phyloP scores from a whole-genome alignment of 148 eudicot genomes.

The Mesembryanthemum crystallinum region DNA sequence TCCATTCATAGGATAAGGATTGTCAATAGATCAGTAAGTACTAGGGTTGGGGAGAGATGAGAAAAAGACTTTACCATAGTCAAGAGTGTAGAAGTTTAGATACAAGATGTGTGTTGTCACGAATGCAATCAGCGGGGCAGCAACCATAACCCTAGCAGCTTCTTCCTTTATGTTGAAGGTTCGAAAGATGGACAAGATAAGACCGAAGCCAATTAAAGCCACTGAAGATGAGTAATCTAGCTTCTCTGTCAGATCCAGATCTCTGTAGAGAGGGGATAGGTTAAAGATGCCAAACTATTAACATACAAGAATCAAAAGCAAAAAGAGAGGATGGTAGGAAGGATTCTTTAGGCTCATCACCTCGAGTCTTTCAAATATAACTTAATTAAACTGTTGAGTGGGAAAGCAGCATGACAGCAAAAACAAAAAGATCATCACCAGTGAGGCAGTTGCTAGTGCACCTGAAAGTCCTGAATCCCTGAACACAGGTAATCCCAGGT shows the following conservation, averaged over 20 bases:
- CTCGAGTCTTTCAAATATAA: background rate
- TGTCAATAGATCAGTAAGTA: too few species aligned
- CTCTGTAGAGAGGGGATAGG: conserved; percentile 41
- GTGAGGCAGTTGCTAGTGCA: too few species aligned
- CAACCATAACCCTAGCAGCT: conserved; percentile 72
- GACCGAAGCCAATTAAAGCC: conserved; percentile 76
- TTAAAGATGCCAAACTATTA: background rate
- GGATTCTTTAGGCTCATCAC: background rate
- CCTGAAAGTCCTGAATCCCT: too few species aligned
- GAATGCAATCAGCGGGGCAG: conserved; percentile 75
- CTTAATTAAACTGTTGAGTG: too few species aligned
- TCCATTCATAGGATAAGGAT: background rate
- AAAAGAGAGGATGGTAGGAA: background rate
- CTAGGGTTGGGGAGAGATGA: background rate
- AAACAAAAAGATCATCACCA: too few species aligned
- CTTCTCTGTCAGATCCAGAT: conserved; percentile 69
- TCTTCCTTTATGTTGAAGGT: conserved; percentile 59
- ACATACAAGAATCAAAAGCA: background rate
- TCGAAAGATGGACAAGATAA: conserved; percentile 59
- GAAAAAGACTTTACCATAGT: conserved; percentile 50
- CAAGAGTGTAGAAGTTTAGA: conserved; percentile 67
- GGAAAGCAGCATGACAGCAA: too few species aligned
- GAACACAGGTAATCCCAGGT: too few species aligned
- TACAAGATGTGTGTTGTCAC: conserved; percentile 74
- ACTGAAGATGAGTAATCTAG: conserved; percentile 72